phyloP scores from a whole-genome alignment of 345 rosid species.

The Salix suchowensis region DNA sequence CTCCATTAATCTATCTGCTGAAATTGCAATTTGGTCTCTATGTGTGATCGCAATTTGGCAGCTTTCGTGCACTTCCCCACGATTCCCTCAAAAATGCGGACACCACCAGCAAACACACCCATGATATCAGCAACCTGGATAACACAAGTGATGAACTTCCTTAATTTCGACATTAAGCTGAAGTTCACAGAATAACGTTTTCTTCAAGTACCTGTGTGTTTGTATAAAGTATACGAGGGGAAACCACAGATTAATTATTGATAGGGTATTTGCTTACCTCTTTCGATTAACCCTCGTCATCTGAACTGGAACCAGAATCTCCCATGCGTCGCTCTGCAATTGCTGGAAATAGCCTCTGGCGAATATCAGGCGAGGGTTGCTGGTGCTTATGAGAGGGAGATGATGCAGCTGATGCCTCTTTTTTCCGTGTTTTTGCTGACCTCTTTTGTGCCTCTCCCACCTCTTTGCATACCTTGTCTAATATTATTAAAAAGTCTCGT shows the following conservation, averaged over 20 bases:
- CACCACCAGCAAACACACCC: background rate
- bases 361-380: slow-evolving; percentile 45
- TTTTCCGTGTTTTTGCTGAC: slow-evolving; percentile 42
- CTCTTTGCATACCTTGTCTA: slow-evolving; percentile 83
- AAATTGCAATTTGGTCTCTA: background rate
- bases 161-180: background rate
- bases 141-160: background rate
- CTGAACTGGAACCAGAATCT: slow-evolving; percentile 41
- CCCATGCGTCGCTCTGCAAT: slow-evolving; percentile 54
- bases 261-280: slow-evolving; percentile 8
- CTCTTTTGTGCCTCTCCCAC: slow-evolving; percentile 57
- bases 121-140: background rate
- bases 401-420: slow-evolving; percentile 46
- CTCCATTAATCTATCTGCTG: background rate
- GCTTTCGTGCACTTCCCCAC: background rate
- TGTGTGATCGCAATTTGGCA: background rate
- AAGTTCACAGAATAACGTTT: background rate
- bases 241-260: background rate
- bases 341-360: slow-evolving; percentile 65
- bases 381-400: slow-evolving; percentile 41
- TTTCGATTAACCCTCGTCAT: slow-evolving; percentile 36
- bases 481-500: slow-evolving; percentile 73
- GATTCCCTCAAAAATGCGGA: background rate
- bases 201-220: background rate
- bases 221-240: background rate